Evolutionary conservation across 2,329 filamentous ascomycete genomes (phyloP).

Genomic region (Pseudogymnoascus sp.): DNA sequence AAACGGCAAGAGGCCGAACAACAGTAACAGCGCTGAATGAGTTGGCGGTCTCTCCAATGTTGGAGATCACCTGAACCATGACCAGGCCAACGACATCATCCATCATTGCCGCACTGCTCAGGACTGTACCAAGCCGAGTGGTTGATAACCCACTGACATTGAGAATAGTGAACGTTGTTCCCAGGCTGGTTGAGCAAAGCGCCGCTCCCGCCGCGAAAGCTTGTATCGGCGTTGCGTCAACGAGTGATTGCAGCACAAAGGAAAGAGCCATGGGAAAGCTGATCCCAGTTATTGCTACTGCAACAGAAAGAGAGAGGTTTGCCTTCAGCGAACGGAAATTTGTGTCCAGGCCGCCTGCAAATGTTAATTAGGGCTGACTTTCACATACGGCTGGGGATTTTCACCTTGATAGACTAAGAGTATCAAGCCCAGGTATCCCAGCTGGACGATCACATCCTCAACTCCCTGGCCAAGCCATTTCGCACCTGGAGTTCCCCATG

Average conservation of each 20-base stretch:
- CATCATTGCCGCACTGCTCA: slow-evolving; percentile 65
- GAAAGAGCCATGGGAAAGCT: slow-evolving; percentile 52
- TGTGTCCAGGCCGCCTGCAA: slow-evolving; percentile 36
- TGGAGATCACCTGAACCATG: slow-evolving; percentile 65
- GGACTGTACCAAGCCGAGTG: slow-evolving; percentile 48
- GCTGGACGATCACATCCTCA: slow-evolving; percentile 48
- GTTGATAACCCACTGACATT: slow-evolving; percentile 47
- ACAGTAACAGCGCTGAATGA: slow-evolving; percentile 29
- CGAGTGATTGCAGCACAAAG: slow-evolving; percentile 31
- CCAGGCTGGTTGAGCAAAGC: slow-evolving; percentile 62
- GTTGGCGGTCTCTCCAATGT: slow-evolving; percentile 35
- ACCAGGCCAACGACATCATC: slow-evolving; percentile 68
- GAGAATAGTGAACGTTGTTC: slow-evolving; percentile 56
- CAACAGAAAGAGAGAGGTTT: slow-evolving; percentile 49
- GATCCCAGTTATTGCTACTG: slow-evolving; percentile 58
- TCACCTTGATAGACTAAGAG: slow-evolving; percentile 55
- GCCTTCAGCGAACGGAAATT: slow-evolving; percentile 44
- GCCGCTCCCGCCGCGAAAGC: slow-evolving; percentile 63
- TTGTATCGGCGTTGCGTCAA: slow-evolving; percentile 10
- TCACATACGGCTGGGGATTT: slow-evolving; percentile 13
- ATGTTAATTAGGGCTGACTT: neutral
- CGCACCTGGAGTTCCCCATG: slow-evolving; percentile 55
- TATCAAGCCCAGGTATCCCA: slow-evolving; percentile 64
- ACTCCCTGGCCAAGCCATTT: slow-evolving; percentile 42
- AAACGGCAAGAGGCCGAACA: slow-evolving; percentile 38